Evolutionary conservation across 768 basidiomycete genomes (phyloP).

Genomic region (Tulasnella sp.): DNA sequence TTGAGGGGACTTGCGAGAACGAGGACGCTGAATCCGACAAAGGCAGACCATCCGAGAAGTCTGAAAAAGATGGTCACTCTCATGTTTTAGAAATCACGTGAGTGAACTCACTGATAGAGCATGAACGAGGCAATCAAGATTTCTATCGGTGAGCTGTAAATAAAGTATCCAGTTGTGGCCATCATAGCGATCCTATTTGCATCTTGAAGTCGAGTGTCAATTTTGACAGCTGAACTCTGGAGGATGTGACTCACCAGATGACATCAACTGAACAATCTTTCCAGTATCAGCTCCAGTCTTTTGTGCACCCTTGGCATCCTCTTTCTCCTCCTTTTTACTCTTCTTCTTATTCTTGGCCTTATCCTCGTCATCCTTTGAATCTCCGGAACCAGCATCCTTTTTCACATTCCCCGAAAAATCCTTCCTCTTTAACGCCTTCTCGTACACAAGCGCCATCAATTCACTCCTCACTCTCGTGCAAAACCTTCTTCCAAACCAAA

Average conservation of each 20-base stretch:
- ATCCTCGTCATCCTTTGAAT: slow-evolving; percentile 22
- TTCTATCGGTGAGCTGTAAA: slow-evolving; percentile 62
- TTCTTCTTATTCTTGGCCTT: slow-evolving; percentile 16
- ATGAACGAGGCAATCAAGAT: slow-evolving; percentile 58
- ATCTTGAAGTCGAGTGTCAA: slow-evolving; percentile 32
- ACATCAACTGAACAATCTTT: slow-evolving; percentile 85
- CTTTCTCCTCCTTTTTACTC: slow-evolving; percentile 18
- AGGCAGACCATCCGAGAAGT: slow-evolving; percentile 55
- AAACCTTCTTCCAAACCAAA: slow-evolving; percentile 67
- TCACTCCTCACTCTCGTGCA: slow-evolving; percentile 58
- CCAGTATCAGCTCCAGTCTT: slow-evolving; percentile 71
- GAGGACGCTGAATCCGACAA: slow-evolving; percentile 57
- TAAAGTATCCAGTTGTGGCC: slow-evolving; percentile 44
- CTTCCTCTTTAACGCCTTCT: slow-evolving; percentile 70
- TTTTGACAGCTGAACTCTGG: slow-evolving; percentile 35
- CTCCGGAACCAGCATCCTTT: too few species aligned
- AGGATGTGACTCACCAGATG: slow-evolving; percentile 22
- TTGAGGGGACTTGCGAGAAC: slow-evolving; percentile 59
- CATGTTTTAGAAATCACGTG: neutral
- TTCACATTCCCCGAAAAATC: slow-evolving; percentile 70
- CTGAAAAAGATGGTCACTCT: slow-evolving; percentile 24
- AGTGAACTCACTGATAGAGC: slow-evolving; percentile 51
- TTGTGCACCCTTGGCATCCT: slow-evolving; percentile 13
- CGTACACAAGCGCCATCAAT: slow-evolving; percentile 77
- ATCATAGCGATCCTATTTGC: slow-evolving; percentile 36